phyloP scores from a whole-genome alignment of 495 filamentous ascomycete species.

The Staphylotrichum longicolle region DNA sequence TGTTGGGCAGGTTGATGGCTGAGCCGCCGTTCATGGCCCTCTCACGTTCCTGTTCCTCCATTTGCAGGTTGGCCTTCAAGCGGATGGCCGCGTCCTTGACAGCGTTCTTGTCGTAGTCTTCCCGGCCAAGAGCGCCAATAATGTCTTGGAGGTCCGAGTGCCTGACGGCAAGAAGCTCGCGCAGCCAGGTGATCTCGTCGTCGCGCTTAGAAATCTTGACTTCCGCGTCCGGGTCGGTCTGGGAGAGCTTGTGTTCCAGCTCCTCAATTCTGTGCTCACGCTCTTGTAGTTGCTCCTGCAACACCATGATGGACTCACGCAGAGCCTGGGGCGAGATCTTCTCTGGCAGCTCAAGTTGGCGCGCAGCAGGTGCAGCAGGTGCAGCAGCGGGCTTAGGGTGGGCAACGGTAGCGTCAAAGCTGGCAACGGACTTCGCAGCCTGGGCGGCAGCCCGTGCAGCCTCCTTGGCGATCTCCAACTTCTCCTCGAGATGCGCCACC shows the following conservation, averaged over 20 bases:
- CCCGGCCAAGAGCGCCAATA: slow-evolving; percentile 70
- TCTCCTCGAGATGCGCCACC: slow-evolving; percentile 75
- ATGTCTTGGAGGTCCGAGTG: slow-evolving; percentile 91
- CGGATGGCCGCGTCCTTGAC: slow-evolving; percentile 90
- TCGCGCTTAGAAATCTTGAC: slow-evolving; percentile 82
- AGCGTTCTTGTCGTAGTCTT: slow-evolving; percentile 67
- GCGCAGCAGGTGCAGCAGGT: slow-evolving; percentile 30
- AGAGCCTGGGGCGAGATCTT: slow-evolving; percentile 92
- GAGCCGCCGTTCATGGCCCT: slow-evolving; percentile 56
- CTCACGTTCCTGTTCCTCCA: slow-evolving; percentile 94
- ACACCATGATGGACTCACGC: slow-evolving; percentile 89
- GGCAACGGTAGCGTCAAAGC: slow-evolving; percentile 31
- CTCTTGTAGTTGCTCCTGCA: slow-evolving; percentile 94
- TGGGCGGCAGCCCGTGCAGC: slow-evolving; percentile 84
- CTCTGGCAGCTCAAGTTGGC: slow-evolving; percentile 60
- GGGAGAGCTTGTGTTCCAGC: slow-evolving; percentile 68
- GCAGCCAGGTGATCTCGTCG: slow-evolving; percentile 92
- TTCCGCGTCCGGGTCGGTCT: slow-evolving; percentile 68
- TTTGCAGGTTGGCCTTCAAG: slow-evolving; percentile 89
- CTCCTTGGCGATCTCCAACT: slow-evolving; percentile 83
- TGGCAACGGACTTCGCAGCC: slow-evolving; percentile 66
- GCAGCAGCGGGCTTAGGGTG: slow-evolving; percentile 24
- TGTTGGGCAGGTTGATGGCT: slow-evolving; percentile 52
- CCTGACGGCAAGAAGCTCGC: slow-evolving; percentile 86
- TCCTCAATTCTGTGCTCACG: slow-evolving; percentile 85